Conservation (phyloP, 345 rosid genomes). For the Nephelium lappaceum region DNA sequence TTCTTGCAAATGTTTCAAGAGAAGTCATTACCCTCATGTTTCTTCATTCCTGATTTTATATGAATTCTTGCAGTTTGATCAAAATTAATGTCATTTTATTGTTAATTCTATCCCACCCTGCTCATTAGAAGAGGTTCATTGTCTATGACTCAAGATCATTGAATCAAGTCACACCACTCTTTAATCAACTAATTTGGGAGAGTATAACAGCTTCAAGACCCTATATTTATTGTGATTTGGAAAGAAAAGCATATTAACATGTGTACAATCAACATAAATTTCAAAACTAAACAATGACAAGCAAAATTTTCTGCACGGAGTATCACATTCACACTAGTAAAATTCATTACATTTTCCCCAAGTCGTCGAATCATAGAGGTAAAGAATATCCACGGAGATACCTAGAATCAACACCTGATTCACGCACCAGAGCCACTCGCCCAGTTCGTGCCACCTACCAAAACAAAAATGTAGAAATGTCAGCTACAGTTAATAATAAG, state of each 20-base stretch:
- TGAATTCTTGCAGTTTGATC: too few relatives aligned
- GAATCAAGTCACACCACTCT: background rate
- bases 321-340: too few relatives aligned
- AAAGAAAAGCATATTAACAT: background rate
- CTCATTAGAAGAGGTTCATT: background rate
- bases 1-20: background rate
- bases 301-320: background rate
- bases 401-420: slow-evolving; percentile 88
- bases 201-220: background rate
- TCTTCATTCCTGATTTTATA: too few relatives aligned
- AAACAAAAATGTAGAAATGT: background rate
- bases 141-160: background rate
- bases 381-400: slow-evolving; percentile 85
- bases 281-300: background rate
- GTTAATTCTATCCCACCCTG: too few relatives aligned
- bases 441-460: slow-evolving; percentile 91
- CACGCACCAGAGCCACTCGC: slow-evolving; percentile 82
- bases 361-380: slow-evolving; percentile 41
- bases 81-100: too few relatives aligned
- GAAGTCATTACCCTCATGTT: too few relatives aligned
- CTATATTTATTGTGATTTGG: background rate
- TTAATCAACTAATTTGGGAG: background rate
- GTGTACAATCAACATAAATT: background rate
- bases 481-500: too few relatives aligned
- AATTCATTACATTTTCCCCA: background rate